A percentile compares a stretch with the other conserved stretches of the same genome.
Conservation (phyloP, 75 land plant genomes). For the Selaginella tamariscina region DNA sequence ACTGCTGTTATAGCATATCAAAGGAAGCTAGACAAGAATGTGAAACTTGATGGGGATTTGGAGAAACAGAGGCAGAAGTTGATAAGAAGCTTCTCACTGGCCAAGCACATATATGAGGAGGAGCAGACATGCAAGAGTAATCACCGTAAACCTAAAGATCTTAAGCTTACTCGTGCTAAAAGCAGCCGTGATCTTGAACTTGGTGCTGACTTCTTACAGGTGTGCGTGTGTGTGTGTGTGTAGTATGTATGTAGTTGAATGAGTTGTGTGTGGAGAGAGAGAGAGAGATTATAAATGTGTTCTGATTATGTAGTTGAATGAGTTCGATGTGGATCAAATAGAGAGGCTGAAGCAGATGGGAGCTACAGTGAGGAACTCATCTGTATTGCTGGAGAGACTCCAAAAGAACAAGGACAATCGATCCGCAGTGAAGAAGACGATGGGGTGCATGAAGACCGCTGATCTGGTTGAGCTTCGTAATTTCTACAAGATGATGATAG, state of each 20-base stretch:
- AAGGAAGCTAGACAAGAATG: conserved; percentile 40
- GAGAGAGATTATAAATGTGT: no score
- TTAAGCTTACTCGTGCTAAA: not conserved
- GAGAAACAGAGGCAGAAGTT: conserved; percentile 67
- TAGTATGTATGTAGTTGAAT: not conserved
- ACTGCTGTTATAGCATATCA: conserved; percentile 83
- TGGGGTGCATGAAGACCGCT: conserved; percentile 18
- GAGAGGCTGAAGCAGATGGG: conserved; percentile 76
- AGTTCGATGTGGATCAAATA: conserved; percentile 56
- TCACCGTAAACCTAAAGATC: conserved; percentile 13
- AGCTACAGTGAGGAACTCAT: conserved; percentile 71
- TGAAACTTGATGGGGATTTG: conserved; percentile 46
- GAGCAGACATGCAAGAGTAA: conserved; percentile 19
- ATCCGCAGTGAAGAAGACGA: conserved; percentile 16
- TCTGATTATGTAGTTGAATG: conserved; percentile 36
- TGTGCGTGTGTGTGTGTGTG: no score
- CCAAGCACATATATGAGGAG: conserved; percentile 48
- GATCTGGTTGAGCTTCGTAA: conserved; percentile 24
- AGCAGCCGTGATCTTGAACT: conserved; percentile 42
- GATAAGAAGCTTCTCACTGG: conserved; percentile 59
- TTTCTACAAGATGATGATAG: conserved; percentile 35
- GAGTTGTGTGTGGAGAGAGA: not conserved
- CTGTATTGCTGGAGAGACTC: conserved; percentile 24
- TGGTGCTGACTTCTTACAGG: conserved; percentile 77
- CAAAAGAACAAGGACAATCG: conserved; percentile 14